Base-by-base conservation (phyloP, 371 early-diverging fungal species). In the Apophysomyces variabilis region DNA sequence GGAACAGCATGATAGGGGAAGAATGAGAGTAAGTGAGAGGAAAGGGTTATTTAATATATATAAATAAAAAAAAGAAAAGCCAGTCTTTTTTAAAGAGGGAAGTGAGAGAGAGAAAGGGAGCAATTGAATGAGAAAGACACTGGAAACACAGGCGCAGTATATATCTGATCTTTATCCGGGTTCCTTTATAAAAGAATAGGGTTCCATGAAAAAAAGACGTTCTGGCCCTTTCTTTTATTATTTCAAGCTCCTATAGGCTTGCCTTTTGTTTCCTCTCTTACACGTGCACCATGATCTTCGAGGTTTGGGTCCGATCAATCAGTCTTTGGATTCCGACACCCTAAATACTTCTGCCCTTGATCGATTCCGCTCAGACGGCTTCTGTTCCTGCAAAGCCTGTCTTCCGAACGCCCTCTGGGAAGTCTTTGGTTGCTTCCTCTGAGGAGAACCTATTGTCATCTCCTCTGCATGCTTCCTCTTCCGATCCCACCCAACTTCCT, bases 281-380 rank as follows among this genome's bases (percentile, higher is more conserved):
- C 54, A 50, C 54, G 54, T 50, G 54, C 41, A 26, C 16, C 7
- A 14, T n/a, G 54, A 50, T 50, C 54, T 18, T 18, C 54, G 54
- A 26, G 54, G 54, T n/a, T n/a, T 9, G n/a, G 16, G 21, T 21
- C 54, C 54, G 21, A 21, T 21, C 54, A 26, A 50, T 50, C 54
- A 50, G 11, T 9, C 18, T n/a, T 50, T 50, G 41, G 21, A 21
- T 50, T 50, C 54, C 54, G 54, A 50, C 46, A 45, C 54, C 21
- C 9, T 50, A 11, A 7, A 50, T 26, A 26, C n/a, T 4, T 50
- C 18, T n/a, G 9, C 16, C 18, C 54, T 4, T n/a, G 9, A 1
- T 3, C 54, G 54, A 21, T 50, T 50, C 21, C 21, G 1, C 4
- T 50, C 54, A 50, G 54, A 50, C 8, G 54, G 21, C 21, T 9